Percentiles rank a stretch among this genome's conserved stretches.
These are phyloP conservation scores for Rhodotorula sphaerocarpa DNA, from an alignment of 768 basidiomycete species.

Conservation along the genomic window DNA sequence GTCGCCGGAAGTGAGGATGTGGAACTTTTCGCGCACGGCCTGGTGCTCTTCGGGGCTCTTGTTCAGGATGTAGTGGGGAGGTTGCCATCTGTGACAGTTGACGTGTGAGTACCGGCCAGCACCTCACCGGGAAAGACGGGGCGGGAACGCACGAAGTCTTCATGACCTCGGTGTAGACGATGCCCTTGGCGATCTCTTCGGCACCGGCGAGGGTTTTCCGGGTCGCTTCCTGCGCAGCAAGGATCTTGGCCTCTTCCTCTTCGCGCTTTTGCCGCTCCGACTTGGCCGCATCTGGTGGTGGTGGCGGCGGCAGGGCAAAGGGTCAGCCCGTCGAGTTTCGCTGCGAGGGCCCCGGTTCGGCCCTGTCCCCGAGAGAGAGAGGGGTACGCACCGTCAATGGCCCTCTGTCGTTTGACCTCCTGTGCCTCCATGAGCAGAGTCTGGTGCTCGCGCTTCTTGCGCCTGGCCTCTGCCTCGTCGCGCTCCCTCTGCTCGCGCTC, in stretches of 20 bases:
- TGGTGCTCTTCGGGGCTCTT: slow-evolving; percentile 61
- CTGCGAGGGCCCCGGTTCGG: neutral
- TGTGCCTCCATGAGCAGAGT: slow-evolving; percentile 87
- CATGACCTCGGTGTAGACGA: slow-evolving; percentile 77
- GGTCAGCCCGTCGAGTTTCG: slow-evolving; percentile 3
- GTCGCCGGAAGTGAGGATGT: slow-evolving; percentile 73
- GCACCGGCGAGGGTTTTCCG: slow-evolving; percentile 86
- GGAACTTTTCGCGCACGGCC: slow-evolving; percentile 74
- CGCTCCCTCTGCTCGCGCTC: slow-evolving; percentile 53
- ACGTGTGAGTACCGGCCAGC: neutral
- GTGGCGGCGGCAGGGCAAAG: neutral
- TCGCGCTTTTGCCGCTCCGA: slow-evolving; percentile 73
- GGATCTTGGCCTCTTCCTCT: slow-evolving; percentile 81
- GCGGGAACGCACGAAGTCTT: slow-evolving; percentile 60
- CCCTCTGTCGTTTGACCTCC: slow-evolving; percentile 79
- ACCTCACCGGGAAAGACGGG: neutral
- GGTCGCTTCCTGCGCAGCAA: slow-evolving; percentile 76
- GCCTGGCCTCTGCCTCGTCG: slow-evolving; percentile 72
- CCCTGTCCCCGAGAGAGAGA: neutral
- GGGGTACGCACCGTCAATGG: slow-evolving; percentile 58
- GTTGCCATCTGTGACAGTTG: slow-evolving; percentile 59
- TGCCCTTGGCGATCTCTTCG: slow-evolving; percentile 84
- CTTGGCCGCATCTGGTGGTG: slow-evolving; percentile 66
- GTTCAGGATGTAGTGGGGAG: slow-evolving; percentile 73
- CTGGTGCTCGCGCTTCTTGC: slow-evolving; percentile 58